These are phyloP conservation scores for Salix viminalis DNA, from an alignment of 345 rosid genomes.

Conservation along the genomic window DNA sequence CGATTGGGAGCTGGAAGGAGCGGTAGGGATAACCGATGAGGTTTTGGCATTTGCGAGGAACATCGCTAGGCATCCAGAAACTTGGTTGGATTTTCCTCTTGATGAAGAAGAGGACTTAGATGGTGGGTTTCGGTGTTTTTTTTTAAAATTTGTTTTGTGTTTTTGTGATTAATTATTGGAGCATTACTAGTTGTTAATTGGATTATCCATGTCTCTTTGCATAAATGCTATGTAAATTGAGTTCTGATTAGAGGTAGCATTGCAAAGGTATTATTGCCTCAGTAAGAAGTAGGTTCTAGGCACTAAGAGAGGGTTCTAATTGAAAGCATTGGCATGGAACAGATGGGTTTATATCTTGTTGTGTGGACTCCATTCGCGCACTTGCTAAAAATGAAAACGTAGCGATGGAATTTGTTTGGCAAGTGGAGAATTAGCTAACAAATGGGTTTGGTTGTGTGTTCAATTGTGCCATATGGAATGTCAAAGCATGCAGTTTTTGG, in stretches of 20 bases:
- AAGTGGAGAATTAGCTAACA: neutral
- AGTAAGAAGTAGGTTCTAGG: too few species aligned
- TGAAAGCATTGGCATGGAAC: neutral
- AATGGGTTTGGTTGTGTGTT: too few species aligned
- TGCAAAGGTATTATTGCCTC: too few species aligned
- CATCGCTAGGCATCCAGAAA: conserved; percentile 88
- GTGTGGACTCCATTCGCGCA: neutral
- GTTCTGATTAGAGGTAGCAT: too few species aligned
- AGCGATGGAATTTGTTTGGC: too few species aligned
- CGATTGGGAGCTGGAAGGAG: conserved; percentile 15
- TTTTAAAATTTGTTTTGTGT: neutral
- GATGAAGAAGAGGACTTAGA: conserved; percentile 79
- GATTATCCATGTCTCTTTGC: too few species aligned
- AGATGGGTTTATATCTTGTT: neutral
- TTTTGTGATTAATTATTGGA: neutral
- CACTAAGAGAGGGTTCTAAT: too few species aligned
- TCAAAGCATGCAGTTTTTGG: too few species aligned
- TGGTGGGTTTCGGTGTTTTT: conserved; percentile 38
- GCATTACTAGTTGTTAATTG: neutral
- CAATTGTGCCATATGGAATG: too few species aligned
- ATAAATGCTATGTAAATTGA: too few species aligned
- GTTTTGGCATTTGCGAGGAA: conserved; percentile 81
- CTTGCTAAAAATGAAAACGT: neutral
- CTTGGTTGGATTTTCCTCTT: conserved; percentile 92
- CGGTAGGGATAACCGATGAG: conserved; percentile 74